Percentiles rank a stretch among this genome's conserved stretches.
phyloP scores from a whole-genome alignment of 257 asterid species.

The Linaria vulgaris region DNA sequence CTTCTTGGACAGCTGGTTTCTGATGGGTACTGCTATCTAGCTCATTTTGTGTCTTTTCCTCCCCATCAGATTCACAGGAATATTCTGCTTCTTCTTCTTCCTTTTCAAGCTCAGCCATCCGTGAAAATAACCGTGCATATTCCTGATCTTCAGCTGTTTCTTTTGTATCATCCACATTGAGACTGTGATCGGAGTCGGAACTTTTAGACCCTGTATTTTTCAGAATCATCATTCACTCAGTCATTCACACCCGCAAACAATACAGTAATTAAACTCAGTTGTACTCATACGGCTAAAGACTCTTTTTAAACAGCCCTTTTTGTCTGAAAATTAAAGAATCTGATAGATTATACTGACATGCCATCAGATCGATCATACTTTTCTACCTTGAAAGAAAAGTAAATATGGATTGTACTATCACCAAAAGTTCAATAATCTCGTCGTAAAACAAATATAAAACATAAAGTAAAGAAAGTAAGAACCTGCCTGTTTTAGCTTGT shows the following conservation, averaged over 20 bases:
- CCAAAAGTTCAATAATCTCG: slow-evolving; percentile 14
- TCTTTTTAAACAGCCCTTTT: neutral
- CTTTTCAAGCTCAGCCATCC: slow-evolving; percentile 71
- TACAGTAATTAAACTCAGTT: slow-evolving; percentile 15
- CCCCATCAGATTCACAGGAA: slow-evolving; percentile 35
- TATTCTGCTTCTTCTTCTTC: slow-evolving; percentile 86
- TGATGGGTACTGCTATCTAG: slow-evolving; percentile 24
- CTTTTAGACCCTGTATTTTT: slow-evolving; percentile 33
- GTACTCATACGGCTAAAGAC: no score
- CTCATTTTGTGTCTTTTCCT: slow-evolving; percentile 35
- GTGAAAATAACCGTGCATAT: slow-evolving; percentile 47
- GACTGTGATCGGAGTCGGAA: slow-evolving; percentile 28
- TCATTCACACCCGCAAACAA: slow-evolving; percentile 18
- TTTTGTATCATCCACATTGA: slow-evolving; percentile 27
- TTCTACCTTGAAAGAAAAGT: neutral
- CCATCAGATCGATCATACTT: slow-evolving; percentile 1
- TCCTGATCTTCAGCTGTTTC: slow-evolving; percentile 60
- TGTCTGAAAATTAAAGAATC: slow-evolving; percentile 1
- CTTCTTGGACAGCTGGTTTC: slow-evolving; percentile 31
- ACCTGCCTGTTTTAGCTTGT: slow-evolving; percentile 47
- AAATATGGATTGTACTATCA: slow-evolving; percentile 4
- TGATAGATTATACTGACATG: slow-evolving; percentile 1
- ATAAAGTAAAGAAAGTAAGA: slow-evolving; percentile 16
- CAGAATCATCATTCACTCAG: neutral
- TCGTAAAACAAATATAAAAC: neutral